These are phyloP conservation scores for Striga hermonthica DNA, from an alignment of 305 asterid species.

Conservation along the genomic window DNA sequence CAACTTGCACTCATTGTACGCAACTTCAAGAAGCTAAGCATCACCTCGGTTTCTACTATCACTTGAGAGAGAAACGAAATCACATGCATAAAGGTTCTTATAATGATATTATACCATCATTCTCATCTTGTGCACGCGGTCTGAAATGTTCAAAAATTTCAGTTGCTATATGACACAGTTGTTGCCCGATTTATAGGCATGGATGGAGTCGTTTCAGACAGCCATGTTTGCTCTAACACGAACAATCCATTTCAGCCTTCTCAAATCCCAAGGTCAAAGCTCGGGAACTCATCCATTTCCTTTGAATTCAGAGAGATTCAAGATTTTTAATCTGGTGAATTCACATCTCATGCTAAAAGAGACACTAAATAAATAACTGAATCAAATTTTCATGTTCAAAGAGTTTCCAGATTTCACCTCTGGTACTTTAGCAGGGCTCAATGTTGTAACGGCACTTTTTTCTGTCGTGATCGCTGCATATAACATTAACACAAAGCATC, in stretches of 20 bases:
- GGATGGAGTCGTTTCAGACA: not conserved
- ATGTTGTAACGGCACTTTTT: conserved; percentile 35
- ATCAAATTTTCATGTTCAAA: conserved; percentile 12
- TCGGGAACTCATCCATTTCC: conserved; percentile 49
- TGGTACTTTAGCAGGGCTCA: conserved; percentile 34
- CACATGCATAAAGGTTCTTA: no score
- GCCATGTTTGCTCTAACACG: not conserved
- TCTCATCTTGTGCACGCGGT: not conserved
- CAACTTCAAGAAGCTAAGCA: no score
- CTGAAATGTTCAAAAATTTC: no score
- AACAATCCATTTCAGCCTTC: not conserved
- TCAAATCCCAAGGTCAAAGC: conserved; percentile 86
- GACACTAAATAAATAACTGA: conserved; percentile 17
- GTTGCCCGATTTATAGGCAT: not conserved
- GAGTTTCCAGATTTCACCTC: conserved; percentile 39
- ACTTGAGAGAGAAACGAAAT: no score
- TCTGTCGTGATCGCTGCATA: conserved; percentile 39
- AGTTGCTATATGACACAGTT: no score
- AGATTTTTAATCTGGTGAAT: conserved; percentile 28
- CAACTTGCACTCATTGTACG: no score
- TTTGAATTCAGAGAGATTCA: conserved; percentile 19
- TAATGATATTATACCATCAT: no score
- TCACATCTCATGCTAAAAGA: conserved; percentile 28
- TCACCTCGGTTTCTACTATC: not conserved
- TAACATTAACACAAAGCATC: conserved; percentile 30